A percentile compares a stretch with the other conserved stretches of the same genome.
Conservation (phyloP, 176 grass and related monocot genomes). For the Chrysopogon serrulatus region DNA sequence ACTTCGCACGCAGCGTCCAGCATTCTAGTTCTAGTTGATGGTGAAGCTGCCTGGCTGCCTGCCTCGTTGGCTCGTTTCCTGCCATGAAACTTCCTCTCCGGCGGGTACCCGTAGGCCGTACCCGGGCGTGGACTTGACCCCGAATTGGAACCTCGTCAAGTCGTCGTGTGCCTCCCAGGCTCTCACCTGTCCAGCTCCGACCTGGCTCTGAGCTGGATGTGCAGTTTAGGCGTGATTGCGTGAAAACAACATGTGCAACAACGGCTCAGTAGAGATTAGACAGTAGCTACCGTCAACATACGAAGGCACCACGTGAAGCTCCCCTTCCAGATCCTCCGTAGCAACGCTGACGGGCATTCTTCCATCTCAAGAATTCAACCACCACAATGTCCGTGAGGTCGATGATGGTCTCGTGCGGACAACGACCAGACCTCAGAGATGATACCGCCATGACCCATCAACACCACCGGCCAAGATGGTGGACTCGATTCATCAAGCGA, state of each 20-base stretch:
- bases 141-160: not conserved
- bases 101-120: not conserved
- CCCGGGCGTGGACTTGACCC: not conserved
- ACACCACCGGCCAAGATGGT: too few species aligned
- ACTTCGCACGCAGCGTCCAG: not conserved
- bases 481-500: too few species aligned
- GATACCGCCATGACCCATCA: not conserved
- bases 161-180: not conserved
- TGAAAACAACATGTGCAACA: too few species aligned
- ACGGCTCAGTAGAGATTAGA: too few species aligned
- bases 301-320: too few species aligned
- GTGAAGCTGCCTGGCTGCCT: not conserved
- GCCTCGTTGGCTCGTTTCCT: not conserved
- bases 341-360: too few species aligned
- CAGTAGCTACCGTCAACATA: too few species aligned
- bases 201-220: not conserved
- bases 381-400: too few species aligned
- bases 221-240: too few species aligned
- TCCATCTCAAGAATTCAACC: too few species aligned
- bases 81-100: not conserved
- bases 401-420: not conserved
- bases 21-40: too few species aligned
- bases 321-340: too few species aligned
- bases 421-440: not conserved
- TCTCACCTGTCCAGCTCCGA: not conserved